Base-by-base conservation (phyloP, 768 basidiomycete species). In the Phanerochaete carnosa region DNA sequence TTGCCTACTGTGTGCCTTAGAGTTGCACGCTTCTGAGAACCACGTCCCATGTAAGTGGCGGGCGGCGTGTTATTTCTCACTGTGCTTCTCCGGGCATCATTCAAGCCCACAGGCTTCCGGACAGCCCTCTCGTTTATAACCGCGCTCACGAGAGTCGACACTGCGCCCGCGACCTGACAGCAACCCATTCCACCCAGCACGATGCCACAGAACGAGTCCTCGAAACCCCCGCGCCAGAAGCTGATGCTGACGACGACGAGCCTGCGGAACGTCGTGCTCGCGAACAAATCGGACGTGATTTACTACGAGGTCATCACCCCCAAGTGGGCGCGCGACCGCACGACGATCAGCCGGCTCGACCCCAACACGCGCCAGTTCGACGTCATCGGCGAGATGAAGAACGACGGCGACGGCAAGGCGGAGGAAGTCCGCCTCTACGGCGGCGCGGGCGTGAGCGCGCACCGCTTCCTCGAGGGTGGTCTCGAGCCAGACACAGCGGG, bases 271-370 rank as follows among this genome's bases (percentile, higher is more conserved):
- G 72, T 76, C 62, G 67, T 76, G 39, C 70, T 78, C 53, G 71
- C 78, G 39, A 77, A 74, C 58, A 67, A 60, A 33, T 70, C 66
- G 58, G 77, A 79, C 62, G 66, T 66, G 61, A 67, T 75, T 57
- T 76, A 75, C 70, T 79, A 74, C 59, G 78, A 79, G 58, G 64
- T 79, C 57, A 68, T 72, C 37, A 79, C 77, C 32, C 76, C 74
- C 19, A 67, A 70, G 45, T 75, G 76, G 77, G 74, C 73, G 53
- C 65, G 69, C 7, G 62, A 69, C 46, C 39, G 64, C 63, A 79
- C 78, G 62, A 73, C 68, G 55, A 64, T 79, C 45, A 65, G 65
- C 45, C 67, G 72, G 52, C 69, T 76, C 25, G 71, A 77, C 63
- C 51, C 66, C 4, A 68, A 67, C 45, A 72, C 67, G 26, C 62